A percentile compares a stretch with the other conserved stretches of the same genome.
phyloP scores from a whole-genome alignment of 2,329 filamentous ascomycete species.

The Ascochyta clinopodiicola region DNA sequence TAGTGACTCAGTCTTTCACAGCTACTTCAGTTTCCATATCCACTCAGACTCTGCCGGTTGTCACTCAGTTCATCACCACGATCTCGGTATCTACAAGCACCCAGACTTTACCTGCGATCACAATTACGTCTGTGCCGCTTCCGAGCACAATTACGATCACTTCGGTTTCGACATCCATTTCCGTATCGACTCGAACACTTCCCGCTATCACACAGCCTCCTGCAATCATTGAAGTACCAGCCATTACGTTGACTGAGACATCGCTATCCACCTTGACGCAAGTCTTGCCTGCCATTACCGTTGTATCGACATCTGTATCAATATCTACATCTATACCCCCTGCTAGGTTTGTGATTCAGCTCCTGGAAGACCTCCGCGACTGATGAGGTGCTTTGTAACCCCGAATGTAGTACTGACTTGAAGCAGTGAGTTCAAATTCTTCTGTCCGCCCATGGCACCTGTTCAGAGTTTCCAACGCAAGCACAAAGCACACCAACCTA shows the following conservation, averaged over 20 bases:
- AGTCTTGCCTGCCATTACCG: not conserved
- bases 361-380: too few relatives aligned
- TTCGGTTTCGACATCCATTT: not conserved
- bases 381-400: not conserved
- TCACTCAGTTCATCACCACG: not conserved
- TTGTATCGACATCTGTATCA: not conserved
- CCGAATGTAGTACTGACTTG: not conserved
- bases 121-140: not conserved
- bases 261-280: not conserved
- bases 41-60: not conserved
- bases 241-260: not conserved
- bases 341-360: not conserved
- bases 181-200: not conserved
- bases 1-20: not conserved
- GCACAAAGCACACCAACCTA: too few relatives aligned
- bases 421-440: not conserved
- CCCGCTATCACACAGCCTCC: not conserved
- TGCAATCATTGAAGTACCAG: not conserved
- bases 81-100: not conserved
- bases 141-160: not conserved
- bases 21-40: not conserved
- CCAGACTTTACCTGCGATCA: not conserved
- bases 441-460: too few relatives aligned
- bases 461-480: too few relatives aligned
- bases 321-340: not conserved